Evolutionary conservation across 371 early-diverging fungal species (phyloP).

Genomic region (Batkoa obscura): DNA sequence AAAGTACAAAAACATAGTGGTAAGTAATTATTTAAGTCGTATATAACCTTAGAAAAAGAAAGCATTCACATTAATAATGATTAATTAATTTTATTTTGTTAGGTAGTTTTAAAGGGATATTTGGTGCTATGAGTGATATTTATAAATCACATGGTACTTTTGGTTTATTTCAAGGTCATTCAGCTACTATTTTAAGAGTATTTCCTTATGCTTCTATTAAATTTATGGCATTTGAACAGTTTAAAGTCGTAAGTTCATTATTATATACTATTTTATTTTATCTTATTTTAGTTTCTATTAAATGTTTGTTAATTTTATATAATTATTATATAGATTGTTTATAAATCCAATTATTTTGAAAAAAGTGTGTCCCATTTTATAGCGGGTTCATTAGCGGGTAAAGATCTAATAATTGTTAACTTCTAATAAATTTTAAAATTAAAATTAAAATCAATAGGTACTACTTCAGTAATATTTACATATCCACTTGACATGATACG

Average conservation of each 20-base stretch:
- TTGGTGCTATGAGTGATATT: slow-evolving; percentile 61
- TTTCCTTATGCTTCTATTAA: slow-evolving; percentile 94
- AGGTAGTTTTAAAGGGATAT: slow-evolving; percentile 74
- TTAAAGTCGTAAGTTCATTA: slow-evolving; percentile 36
- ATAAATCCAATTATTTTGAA: neutral
- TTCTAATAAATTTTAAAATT: neutral
- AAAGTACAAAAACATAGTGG: slow-evolving; percentile 70
- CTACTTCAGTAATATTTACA: slow-evolving; percentile 73
- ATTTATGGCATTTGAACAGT: slow-evolving; percentile 86
- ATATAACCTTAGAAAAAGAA: neutral
- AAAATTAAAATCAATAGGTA: slow-evolving; percentile 34
- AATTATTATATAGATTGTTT: too few relatives aligned
- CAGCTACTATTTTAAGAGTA: slow-evolving; percentile 76
- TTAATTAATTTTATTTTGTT: slow-evolving; percentile 3
- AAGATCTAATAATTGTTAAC: neutral
- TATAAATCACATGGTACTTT: slow-evolving; percentile 39
- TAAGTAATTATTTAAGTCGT: slow-evolving; percentile 14
- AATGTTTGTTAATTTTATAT: too few relatives aligned
- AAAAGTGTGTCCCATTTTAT: slow-evolving; percentile 35
- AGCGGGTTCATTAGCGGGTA: slow-evolving; percentile 65
- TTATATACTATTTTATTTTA: too few relatives aligned
- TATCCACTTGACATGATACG: slow-evolving; percentile 90
- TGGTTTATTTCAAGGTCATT: slow-evolving; percentile 90
- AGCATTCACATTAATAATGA: too few relatives aligned
- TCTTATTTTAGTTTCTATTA: too few relatives aligned